Evolutionary conservation across 805 yeast species (phyloP), one percentile per base, ranked within the genome.

Genomic region (Metschnikowia kunwiensis): DNA sequence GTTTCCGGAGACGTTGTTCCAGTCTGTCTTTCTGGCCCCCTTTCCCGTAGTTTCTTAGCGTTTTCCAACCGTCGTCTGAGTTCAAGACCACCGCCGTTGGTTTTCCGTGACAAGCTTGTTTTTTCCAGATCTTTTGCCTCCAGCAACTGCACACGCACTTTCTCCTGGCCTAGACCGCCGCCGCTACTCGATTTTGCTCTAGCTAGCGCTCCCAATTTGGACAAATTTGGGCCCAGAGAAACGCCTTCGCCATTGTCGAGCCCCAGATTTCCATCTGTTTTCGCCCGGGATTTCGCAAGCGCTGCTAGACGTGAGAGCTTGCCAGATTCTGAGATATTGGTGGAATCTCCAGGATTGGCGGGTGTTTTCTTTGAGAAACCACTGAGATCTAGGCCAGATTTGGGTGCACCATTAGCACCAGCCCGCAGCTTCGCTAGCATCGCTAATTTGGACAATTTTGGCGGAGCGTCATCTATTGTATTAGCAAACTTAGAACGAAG

Each of bases 361-460:
- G n/a, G n/a, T n/a, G n/a, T n/a, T n/a, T n/a, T n/a, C n/a, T n/a
- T n/a, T n/a, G n/a, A n/a, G n/a, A n/a, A n/a, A n/a, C n/a, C n/a
- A n/a, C n/a, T n/a, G n/a, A n/a, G n/a, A n/a, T n/a, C n/a, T n/a
- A n/a, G n/a, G n/a, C n/a, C n/a, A n/a, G n/a, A n/a, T n/a, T n/a
- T n/a, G n/a, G n/a, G n/a, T n/a, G n/a, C n/a, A n/a, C n/a, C 23
- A 11, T 32, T 16, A 22, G 40, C 17, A 3, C 21, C 25, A 24
- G 40, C 36, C n/a, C 50, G 36, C 37, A 33, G 47, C 21, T 36
- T 40, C 22, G 50, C 50, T 37, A 46, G 44, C 42, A 40, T 22
- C 12, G 49, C 49, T 15, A 48, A 43, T 21, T 48, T 48, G 13
- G 52, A 48, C 27, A 46, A 21, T 33, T 46, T 48, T 16, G 41